Conservation (phyloP, 345 rosid species). For the Linum lewisii region DNA sequence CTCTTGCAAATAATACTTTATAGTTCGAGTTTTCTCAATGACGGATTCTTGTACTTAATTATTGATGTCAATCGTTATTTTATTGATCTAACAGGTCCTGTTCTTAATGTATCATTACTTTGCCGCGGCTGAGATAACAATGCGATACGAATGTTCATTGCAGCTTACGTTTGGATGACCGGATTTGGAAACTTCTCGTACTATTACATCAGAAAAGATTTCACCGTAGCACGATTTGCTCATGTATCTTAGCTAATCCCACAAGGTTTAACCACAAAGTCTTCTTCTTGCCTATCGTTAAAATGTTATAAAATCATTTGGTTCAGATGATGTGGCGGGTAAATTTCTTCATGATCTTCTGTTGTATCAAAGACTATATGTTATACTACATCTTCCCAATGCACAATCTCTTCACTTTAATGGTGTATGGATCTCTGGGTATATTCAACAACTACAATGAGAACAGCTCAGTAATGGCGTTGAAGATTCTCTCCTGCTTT, state of each 20-base stretch:
- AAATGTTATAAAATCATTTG: constrained; percentile 15
- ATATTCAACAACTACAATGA: constrained; percentile 91
- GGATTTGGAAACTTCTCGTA: constrained; percentile 93
- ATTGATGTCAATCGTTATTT: neutral
- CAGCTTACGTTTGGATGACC: no score
- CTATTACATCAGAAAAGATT: constrained; percentile 92
- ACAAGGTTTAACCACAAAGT: no score
- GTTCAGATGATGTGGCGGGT: constrained; percentile 99
- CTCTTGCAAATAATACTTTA: neutral
- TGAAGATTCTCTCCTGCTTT: no score
- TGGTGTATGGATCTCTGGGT: no score
- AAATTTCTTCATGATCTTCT: constrained; percentile 79
- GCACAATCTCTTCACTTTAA: no score
- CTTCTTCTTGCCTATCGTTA: neutral
- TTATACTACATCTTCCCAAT: no score
- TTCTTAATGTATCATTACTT: constrained; percentile 97
- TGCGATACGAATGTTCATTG: constrained; percentile 89
- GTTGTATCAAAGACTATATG: no score
- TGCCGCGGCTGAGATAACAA: constrained; percentile 90
- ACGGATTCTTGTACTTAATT: no score
- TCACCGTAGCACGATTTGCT: constrained; percentile 76
- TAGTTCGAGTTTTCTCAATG: neutral
- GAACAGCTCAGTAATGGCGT: no score
- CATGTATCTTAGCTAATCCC: constrained; percentile 67
- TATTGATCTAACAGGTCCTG: constrained; percentile 50